Conservation (phyloP, 2,329 filamentous ascomycete genomes). For the Fusarium buxicola region DNA sequence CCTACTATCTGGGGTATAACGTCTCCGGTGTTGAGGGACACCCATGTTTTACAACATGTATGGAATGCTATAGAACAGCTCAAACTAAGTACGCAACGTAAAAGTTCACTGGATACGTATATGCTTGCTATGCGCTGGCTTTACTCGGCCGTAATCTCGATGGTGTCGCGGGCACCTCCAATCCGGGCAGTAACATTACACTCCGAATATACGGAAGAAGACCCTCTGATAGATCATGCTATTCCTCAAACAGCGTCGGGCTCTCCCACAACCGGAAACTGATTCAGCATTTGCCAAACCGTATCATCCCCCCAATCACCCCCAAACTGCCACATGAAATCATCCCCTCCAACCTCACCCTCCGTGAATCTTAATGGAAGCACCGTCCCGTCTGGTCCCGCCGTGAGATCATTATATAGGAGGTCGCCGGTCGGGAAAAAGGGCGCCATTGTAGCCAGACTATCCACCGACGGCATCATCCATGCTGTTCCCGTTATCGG, state of each 20-base stretch:
- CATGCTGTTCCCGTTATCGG: slow-evolving; percentile 48
- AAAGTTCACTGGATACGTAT: background rate
- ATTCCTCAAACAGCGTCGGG: slow-evolving; percentile 8
- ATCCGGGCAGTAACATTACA: background rate
- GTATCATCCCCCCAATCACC: slow-evolving; percentile 67
- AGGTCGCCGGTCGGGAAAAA: slow-evolving; percentile 69
- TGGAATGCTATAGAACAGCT: too few relatives aligned
- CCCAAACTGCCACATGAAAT: slow-evolving; percentile 62
- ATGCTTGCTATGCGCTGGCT: background rate
- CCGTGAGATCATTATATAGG: slow-evolving; percentile 66
- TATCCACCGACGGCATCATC: slow-evolving; percentile 58
- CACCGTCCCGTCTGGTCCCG: slow-evolving; percentile 50
- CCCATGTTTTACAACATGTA: too few relatives aligned
- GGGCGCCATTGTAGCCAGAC: slow-evolving; percentile 64
- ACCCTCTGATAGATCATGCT: too few relatives aligned
- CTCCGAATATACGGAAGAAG: background rate
- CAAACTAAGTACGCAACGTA: too few relatives aligned
- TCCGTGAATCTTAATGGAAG: slow-evolving; percentile 32
- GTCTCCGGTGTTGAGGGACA: too few relatives aligned
- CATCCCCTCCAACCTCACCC: slow-evolving; percentile 20
- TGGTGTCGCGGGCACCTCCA: too few relatives aligned
- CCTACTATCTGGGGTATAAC: background rate
- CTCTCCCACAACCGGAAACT: slow-evolving; percentile 52
- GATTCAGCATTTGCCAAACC: slow-evolving; percentile 68
- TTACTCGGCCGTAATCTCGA: background rate